Evolutionary conservation across 257 asterid species (phyloP).

Genomic region (Solanum medicagineum): DNA sequence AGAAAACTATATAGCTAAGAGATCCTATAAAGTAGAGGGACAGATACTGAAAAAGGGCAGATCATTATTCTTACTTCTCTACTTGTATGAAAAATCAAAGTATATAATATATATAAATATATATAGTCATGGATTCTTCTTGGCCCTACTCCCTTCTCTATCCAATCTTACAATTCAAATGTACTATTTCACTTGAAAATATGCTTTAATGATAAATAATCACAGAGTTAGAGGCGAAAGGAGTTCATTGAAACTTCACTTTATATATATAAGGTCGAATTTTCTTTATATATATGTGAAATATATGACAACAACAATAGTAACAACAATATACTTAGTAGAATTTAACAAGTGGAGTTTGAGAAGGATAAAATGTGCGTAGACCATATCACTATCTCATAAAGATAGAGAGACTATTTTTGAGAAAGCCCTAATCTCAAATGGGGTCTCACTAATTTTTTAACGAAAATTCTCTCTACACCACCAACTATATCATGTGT

Average conservation of each 20-base stretch:
- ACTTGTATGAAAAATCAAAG: background rate
- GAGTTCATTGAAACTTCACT: background rate
- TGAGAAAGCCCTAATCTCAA: too few relatives aligned
- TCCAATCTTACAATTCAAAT: background rate
- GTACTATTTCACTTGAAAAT: background rate
- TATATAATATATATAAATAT: background rate
- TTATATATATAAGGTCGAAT: background rate
- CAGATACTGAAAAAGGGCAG: conserved; percentile 16
- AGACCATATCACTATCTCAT: too few relatives aligned
- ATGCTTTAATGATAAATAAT: background rate
- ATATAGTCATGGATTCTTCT: background rate
- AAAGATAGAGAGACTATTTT: too few relatives aligned
- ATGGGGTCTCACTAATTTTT: too few relatives aligned
- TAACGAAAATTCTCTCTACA: too few relatives aligned
- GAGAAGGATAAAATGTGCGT: too few relatives aligned
- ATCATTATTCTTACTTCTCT: conserved; percentile 17
- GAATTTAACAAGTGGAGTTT: too few relatives aligned
- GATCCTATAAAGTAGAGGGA: conserved; percentile 15
- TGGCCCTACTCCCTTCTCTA: background rate
- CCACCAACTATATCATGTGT: background rate
- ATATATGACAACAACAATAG: too few relatives aligned
- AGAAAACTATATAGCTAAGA: background rate
- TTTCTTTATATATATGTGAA: too few relatives aligned
- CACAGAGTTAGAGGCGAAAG: background rate
- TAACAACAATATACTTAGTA: too few relatives aligned